Base-by-base conservation (phyloP, 371 early-diverging fungal genomes). In the Phascolomyces articulosus region DNA sequence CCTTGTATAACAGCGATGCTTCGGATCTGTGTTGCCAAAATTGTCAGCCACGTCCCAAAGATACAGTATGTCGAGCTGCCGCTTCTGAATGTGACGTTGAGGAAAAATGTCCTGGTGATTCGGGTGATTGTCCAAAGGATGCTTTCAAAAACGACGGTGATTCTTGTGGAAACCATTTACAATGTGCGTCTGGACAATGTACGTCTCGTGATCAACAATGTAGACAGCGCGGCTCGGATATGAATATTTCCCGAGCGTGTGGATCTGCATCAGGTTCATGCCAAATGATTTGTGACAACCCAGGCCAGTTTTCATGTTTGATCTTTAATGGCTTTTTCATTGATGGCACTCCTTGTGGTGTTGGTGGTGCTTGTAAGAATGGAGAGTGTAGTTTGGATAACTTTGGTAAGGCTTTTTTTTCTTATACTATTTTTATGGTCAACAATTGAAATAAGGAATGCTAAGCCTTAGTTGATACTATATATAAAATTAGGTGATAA, bases 321-420 rank as follows among this genome's bases (percentile, higher is more conserved):
- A 68, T 85, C n/a, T 83, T 95, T 65, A 89, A 86, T 4, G 94
- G 94, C 2, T 78, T 80, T 55, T 96, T 95, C 67, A 70, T 93
- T 21, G 96, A 97, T 66, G 98, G 96, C 26, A 93, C 96, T 0
- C 82, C 91, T 0, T 97, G 98, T 69, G 96, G 96, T 8, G 73
- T 80, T 63, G 84, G 80, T 38, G 93, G 93, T 10, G 62, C 67
- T 21, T 94, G 93, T 62, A 70, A 68, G 7, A 51, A 67, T 2
- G 87, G 87, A 7, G 23, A 24, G 3, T 90, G 89, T 69, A 59
- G 57, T 13, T 59, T 67, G 38, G 79, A 80, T 10, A 68, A 70
- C 49, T 49, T 80, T 48, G 74, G 84, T 69, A 75, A 65, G 68
- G n/a, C n/a, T n/a, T n/a, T n/a, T n/a, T n/a, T n/a, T n/a, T 34